These are phyloP conservation scores for Kuraishia borneana DNA, from an alignment of 805 yeast species.

Conservation along the genomic window DNA sequence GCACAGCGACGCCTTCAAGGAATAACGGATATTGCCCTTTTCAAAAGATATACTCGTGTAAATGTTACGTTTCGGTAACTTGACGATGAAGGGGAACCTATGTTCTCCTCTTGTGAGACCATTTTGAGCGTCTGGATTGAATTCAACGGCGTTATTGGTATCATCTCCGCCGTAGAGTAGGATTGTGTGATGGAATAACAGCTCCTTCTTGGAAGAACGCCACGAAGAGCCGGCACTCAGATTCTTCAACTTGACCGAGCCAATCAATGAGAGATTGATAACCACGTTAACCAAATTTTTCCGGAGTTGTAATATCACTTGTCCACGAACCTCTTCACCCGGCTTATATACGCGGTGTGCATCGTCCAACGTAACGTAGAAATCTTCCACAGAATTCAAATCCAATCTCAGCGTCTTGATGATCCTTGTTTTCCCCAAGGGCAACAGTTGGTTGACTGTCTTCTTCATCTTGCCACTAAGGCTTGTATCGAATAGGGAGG, in stretches of 20 bases:
- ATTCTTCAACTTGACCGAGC: slow-evolving; percentile 44
- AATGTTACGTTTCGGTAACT: slow-evolving; percentile 63
- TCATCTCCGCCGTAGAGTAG: slow-evolving; percentile 38
- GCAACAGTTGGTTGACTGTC: slow-evolving; percentile 37
- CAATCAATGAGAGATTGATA: slow-evolving; percentile 42
- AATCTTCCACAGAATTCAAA: slow-evolving; percentile 40
- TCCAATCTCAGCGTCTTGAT: slow-evolving; percentile 19
- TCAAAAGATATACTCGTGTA: slow-evolving; percentile 75
- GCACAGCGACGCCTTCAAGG: slow-evolving; percentile 35
- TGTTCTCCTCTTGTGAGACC: slow-evolving; percentile 79
- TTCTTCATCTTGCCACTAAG: slow-evolving; percentile 25
- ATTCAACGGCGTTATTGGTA: slow-evolving; percentile 6
- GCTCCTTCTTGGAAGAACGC: slow-evolving; percentile 34
- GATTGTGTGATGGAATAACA: slow-evolving; percentile 48
- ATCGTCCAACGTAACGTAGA: slow-evolving; percentile 58
- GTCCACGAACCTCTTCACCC: slow-evolving; percentile 65
- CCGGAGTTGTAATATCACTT: slow-evolving; percentile 42
- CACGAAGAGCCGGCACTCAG: slow-evolving; percentile 38
- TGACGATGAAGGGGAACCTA: slow-evolving; percentile 75
- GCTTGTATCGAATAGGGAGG: neutral
- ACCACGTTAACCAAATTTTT: slow-evolving; percentile 43
- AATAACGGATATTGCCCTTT: slow-evolving; percentile 69
- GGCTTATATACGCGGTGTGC: slow-evolving; percentile 76
- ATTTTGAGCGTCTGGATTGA: slow-evolving; percentile 11
- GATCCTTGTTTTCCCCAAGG: slow-evolving; percentile 13